Percentiles rank a stretch among this genome's conserved stretches.
Conservation (phyloP, 495 filamentous ascomycete species). For the Aspergillus asperescens region DNA sequence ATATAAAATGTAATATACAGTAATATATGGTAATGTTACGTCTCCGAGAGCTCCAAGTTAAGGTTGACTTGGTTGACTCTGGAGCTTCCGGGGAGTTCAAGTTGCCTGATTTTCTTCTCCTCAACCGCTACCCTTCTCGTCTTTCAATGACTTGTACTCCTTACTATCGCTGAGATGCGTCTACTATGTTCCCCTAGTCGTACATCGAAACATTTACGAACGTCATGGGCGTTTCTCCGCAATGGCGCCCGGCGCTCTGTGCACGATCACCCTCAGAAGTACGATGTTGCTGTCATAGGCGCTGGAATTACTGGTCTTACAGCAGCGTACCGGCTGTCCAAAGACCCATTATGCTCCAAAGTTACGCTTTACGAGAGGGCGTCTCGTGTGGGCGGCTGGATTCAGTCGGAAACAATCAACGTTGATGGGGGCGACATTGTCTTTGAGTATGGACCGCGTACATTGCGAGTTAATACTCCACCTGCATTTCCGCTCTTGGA, state of each 20-base stretch:
- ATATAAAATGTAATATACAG: no score
- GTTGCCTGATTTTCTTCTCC: neutral
- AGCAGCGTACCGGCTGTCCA: conserved; percentile 66
- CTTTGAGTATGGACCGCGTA: conserved; percentile 84
- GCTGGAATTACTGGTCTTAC: conserved; percentile 89
- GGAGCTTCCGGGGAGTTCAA: neutral
- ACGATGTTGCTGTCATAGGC: conserved; percentile 69
- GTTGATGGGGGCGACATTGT: conserved; percentile 57
- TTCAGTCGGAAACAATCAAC: conserved; percentile 60
- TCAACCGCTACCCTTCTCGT: conserved; percentile 1
- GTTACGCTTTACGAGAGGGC: conserved; percentile 78
- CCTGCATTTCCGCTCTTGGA: conserved; percentile 47
- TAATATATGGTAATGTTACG: conserved; percentile 4
- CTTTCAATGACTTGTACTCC: conserved; percentile 7
- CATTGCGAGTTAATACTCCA: conserved; percentile 53
- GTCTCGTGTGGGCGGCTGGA: conserved; percentile 73
- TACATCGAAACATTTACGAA: conserved; percentile 16
- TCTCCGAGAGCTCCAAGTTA: no score
- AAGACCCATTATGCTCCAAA: conserved; percentile 50
- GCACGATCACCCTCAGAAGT: conserved; percentile 17
- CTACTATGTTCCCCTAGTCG: conserved; percentile 21
- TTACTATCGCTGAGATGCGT: conserved; percentile 28
- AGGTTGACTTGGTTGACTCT: neutral
- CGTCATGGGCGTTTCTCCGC: conserved; percentile 17
- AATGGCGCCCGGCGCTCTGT: conserved; percentile 18